A percentile compares a stretch with the other conserved stretches of the same genome.
These are phyloP conservation scores for Pascua guehoae DNA, from an alignment of 1,284 basidiomycete genomes.

Conservation along the genomic window DNA sequence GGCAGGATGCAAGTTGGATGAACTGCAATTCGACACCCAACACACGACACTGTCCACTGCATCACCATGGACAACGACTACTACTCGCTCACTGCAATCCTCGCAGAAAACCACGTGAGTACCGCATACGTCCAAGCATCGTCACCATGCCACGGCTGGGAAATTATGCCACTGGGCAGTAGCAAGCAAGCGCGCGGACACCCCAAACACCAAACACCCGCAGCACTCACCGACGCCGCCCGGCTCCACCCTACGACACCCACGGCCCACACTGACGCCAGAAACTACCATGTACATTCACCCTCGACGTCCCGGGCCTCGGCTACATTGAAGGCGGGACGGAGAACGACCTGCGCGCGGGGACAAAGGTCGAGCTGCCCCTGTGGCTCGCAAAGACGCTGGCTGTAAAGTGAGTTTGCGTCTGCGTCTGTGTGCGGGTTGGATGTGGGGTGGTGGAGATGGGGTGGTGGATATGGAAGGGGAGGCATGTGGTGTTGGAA, in stretches of 20 bases:
- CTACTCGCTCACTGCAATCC: constrained; percentile 78
- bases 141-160: no score
- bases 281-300: constrained; percentile 89
- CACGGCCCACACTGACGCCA: constrained; percentile 40
- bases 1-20: no score
- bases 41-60: no score
- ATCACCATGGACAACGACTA: constrained; percentile 74
- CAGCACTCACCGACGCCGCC: no score
- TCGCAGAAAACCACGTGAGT: constrained; percentile 79
- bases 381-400: constrained; percentile 82
- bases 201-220: no score
- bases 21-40: no score
- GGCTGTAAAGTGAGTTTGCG: constrained; percentile 64
- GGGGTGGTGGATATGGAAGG: no score
- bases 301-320: constrained; percentile 74
- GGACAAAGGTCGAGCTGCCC: constrained; percentile 71
- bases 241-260: no score
- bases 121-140: neutral
- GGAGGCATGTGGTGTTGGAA: no score
- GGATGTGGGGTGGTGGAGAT: no score
- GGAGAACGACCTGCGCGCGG: constrained; percentile 70
- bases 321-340: constrained; percentile 80
- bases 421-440: no score
- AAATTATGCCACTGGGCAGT: no score
- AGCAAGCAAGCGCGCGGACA: neutral